Conservation (phyloP, 352 stramenopile species). For the Phytophthora ramorum region DNA sequence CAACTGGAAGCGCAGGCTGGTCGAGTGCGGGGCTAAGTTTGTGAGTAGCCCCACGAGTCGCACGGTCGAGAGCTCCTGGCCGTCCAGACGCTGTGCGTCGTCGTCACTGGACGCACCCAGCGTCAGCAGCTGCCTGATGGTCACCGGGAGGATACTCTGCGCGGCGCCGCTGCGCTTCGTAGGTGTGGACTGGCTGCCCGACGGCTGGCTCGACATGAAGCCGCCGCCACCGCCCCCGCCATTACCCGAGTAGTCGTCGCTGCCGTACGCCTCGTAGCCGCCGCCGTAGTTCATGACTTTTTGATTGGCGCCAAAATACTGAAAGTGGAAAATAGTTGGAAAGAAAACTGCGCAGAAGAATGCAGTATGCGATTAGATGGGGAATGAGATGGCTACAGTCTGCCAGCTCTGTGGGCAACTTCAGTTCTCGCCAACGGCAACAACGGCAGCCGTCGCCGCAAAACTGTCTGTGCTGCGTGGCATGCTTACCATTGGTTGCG, state of each 20-base stretch:
- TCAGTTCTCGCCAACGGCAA: too few species aligned
- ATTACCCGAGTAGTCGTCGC: constrained; percentile 56
- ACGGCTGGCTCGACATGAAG: constrained; percentile 74
- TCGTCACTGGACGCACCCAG: constrained; percentile 51
- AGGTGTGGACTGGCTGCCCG: constrained; percentile 57
- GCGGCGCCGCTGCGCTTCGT: constrained; percentile 51
- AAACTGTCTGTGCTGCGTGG: too few species aligned
- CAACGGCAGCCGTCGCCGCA: too few species aligned
- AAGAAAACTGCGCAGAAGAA: background rate
- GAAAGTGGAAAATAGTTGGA: background rate
- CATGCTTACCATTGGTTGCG: too few species aligned
- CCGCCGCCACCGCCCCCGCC: constrained; percentile 60
- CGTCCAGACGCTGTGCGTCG: constrained; percentile 88
- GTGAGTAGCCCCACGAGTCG: constrained; percentile 91
- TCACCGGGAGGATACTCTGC: constrained; percentile 94
- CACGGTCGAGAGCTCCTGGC: constrained; percentile 87
- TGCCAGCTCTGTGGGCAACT: too few species aligned
- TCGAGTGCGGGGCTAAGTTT: constrained; percentile 81
- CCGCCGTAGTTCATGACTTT: constrained; percentile 58
- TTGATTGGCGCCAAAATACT: constrained; percentile 23
- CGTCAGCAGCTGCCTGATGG: constrained; percentile 86
- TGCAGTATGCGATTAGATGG: background rate
- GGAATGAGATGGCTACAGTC: background rate
- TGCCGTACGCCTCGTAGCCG: constrained; percentile 79
- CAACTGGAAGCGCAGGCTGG: constrained; percentile 92